Conservation (phyloP, 345 rosid genomes). For the Chamaenerion angustifolium region DNA sequence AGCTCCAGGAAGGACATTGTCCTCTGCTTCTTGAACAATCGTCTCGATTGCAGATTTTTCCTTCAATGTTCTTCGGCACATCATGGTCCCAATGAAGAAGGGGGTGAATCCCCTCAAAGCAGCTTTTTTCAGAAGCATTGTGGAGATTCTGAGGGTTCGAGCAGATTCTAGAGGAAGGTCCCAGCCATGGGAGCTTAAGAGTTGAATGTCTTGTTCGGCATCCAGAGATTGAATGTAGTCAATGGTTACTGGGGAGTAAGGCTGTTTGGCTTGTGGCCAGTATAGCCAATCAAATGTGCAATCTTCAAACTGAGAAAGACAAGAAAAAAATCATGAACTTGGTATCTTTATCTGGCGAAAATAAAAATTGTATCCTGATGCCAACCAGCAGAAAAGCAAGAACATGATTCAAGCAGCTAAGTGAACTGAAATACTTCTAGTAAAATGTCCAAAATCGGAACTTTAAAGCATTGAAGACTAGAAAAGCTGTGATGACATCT, state of each 20-base stretch:
- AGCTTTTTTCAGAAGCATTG: constrained; percentile 82
- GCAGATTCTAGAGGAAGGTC: constrained; percentile 38
- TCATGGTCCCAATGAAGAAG: constrained; percentile 53
- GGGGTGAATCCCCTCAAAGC: constrained; percentile 55
- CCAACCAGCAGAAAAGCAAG: background rate
- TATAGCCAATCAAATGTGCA: constrained; percentile 92
- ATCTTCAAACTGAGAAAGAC: constrained; percentile 55
- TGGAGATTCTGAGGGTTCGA: constrained; percentile 43
- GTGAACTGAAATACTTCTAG: too few species aligned
- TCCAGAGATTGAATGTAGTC: constrained; percentile 50
- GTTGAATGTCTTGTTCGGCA: constrained; percentile 48
- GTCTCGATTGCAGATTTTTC: constrained; percentile 52
- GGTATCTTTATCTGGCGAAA: too few species aligned
- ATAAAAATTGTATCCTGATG: background rate
- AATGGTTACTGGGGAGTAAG: constrained; percentile 39
- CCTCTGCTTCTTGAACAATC: constrained; percentile 50
- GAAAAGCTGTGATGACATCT: too few species aligned
- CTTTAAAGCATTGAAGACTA: too few species aligned
- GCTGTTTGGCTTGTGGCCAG: constrained; percentile 81
- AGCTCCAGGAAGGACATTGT: constrained; percentile 28
- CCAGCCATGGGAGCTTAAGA: constrained; percentile 63
- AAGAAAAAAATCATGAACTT: constrained; percentile 4
- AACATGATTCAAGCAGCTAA: too few species aligned
- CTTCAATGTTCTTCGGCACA: constrained; percentile 56
- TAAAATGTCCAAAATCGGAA: too few species aligned